Evolutionary conservation across 2,329 filamentous ascomycete genomes (phyloP), one percentile per base, ranked within the genome.

Genomic region (Sodiomyces alkalinus): DNA sequence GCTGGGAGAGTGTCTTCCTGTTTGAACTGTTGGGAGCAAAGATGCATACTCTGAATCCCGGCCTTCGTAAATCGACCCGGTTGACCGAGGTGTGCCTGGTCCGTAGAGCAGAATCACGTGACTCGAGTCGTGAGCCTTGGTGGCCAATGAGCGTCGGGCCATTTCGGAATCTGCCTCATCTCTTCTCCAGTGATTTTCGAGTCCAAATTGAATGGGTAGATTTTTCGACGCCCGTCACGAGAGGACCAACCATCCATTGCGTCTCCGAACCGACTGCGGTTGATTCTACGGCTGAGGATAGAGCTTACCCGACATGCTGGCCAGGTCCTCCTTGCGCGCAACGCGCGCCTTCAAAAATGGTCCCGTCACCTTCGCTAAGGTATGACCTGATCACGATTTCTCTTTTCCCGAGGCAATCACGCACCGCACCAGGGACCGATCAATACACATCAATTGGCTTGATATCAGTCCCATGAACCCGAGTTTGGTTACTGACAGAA

Each of bases 261-360:
- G 49, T 42, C 44, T 44, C 47, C 45, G 40, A 40, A 38, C 39
- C 44, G 35, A 44, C 41, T 40, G 40, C 41, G 41, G 41, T 41
- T 41, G 38, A 40, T 39, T 41, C 46, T 45, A 45, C 45, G 47
- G 46, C 50, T 46, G 46, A 52, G 52, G 44, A 56, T 38, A 51
- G 48, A 52, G 49, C 44, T 53, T 51, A 57, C 57, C 58, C 68
- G 79, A 59, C 56, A 94, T 96, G 87, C 76, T 94, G 72, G 80
- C 82, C 65, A 80, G 85, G 71, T 83, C 85, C 62, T 74, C 74
- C 64, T 64, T 92, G 70, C 83, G 83, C 68, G 75, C 80, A 58
- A 71, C 80, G 73, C 85, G 85, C 74, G 70, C 78, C 52, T 69
- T 85, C 67, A 79, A 74, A 64, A 79, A 78, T 66, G 68, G 71